These are phyloP conservation scores for Flaveria robusta DNA, from an alignment of 129 eudicot species.

Conservation along the genomic window DNA sequence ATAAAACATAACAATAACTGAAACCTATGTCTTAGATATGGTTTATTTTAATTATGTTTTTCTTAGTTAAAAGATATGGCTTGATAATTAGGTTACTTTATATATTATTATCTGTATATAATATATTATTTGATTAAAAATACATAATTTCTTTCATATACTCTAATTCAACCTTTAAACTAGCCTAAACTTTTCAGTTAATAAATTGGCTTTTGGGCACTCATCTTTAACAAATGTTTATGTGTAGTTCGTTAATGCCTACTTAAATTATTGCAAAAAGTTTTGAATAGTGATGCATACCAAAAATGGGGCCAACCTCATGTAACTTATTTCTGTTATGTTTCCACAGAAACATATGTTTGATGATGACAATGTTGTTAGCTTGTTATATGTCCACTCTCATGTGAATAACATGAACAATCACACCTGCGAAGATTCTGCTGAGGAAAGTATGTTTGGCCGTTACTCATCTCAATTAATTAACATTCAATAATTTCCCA, in stretches of 20 bases:
- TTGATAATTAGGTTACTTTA: too few relatives aligned
- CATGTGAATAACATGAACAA: slow-evolving; percentile 46
- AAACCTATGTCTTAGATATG: too few relatives aligned
- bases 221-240: too few relatives aligned
- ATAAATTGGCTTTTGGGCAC: too few relatives aligned
- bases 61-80: too few relatives aligned
- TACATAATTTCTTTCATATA: too few relatives aligned
- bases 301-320: slow-evolving; percentile 39
- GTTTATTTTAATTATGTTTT: too few relatives aligned
- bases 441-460: slow-evolving; percentile 47
- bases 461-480: slow-evolving; percentile 29
- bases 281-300: slow-evolving; percentile 20
- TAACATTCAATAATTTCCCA: slow-evolving; percentile 12
- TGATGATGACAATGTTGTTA: slow-evolving; percentile 47
- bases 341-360: slow-evolving; percentile 37
- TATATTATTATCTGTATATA: too few relatives aligned
- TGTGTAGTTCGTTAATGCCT: not conserved
- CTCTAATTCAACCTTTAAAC: too few relatives aligned
- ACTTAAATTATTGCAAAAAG: not conserved
- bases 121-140: too few relatives aligned
- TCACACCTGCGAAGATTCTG: slow-evolving; percentile 53
- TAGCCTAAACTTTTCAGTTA: too few relatives aligned
- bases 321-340: slow-evolving; percentile 46
- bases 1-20: too few relatives aligned
- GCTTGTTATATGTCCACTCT: slow-evolving; percentile 36